phyloP scores from a whole-genome alignment of 306 rosid genomes.

The Trifolium subterraneum region DNA sequence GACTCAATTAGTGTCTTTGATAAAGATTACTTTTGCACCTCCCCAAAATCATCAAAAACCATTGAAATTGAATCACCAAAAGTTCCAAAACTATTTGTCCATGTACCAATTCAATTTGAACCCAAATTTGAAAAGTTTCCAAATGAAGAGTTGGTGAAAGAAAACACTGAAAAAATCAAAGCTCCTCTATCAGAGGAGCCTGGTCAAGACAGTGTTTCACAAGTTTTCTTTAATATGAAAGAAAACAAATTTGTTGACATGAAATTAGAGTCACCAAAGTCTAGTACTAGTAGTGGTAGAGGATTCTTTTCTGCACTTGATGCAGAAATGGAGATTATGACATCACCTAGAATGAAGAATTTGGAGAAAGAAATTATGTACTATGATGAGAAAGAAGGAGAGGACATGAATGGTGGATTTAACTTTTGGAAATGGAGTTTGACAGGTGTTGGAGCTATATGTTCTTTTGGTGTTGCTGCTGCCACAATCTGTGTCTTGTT shows the following conservation, averaged over 20 bases:
- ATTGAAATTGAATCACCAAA: slow-evolving; percentile 35
- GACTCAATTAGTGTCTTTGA: slow-evolving; percentile 45
- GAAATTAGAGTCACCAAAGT: slow-evolving; percentile 76
- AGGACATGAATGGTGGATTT: slow-evolving; percentile 37
- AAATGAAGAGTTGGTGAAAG: slow-evolving; percentile 40
- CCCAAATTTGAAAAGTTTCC: slow-evolving; percentile 31
- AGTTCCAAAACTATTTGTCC: slow-evolving; percentile 40
- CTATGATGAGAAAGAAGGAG: slow-evolving; percentile 33
- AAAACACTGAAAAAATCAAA: slow-evolving; percentile 32
- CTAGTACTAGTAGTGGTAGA: slow-evolving; percentile 47
- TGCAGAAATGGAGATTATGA: slow-evolving; percentile 36
- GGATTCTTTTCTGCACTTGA: slow-evolving; percentile 51
- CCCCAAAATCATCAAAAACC: slow-evolving; percentile 49
- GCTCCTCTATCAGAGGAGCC: slow-evolving; percentile 38
- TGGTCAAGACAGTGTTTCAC: slow-evolving; percentile 56
- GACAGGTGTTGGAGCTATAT: slow-evolving; percentile 86
- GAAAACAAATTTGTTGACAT: slow-evolving; percentile 83
- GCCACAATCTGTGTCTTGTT: slow-evolving; percentile 73
- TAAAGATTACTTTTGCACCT: slow-evolving; percentile 63
- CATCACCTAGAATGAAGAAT: slow-evolving; percentile 61
- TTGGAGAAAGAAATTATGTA: slow-evolving; percentile 46
- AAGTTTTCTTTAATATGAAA: slow-evolving; percentile 62
- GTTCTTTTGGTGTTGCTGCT: slow-evolving; percentile 86
- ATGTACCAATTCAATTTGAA: slow-evolving; percentile 55
- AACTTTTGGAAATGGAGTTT: slow-evolving; percentile 74